Conservation (phyloP, 1,284 basidiomycete genomes). For the Inonotus obliquus region DNA sequence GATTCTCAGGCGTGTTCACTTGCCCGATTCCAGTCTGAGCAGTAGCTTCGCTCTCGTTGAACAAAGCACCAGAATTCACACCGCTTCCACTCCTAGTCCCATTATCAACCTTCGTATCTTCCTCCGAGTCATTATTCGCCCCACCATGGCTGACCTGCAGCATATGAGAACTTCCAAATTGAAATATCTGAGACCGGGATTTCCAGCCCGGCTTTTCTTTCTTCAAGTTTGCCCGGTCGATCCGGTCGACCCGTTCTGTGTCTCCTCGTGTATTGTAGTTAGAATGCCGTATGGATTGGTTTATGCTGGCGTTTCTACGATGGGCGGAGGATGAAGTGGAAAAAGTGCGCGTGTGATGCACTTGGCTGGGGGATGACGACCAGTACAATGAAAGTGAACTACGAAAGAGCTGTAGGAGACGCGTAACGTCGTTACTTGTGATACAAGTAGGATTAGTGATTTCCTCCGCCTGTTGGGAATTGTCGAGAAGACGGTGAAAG, state of each 20-base stretch:
- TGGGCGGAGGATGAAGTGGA: neutral
- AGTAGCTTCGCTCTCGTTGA: neutral
- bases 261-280: too few species aligned
- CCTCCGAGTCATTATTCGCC: neutral
- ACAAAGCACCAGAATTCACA: neutral
- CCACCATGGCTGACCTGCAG: neutral
- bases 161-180: neutral
- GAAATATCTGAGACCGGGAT: neutral
- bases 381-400: slow-evolving; percentile 68
- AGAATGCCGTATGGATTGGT: too few species aligned
- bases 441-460: slow-evolving; percentile 35
- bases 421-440: slow-evolving; percentile 67
- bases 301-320: neutral
- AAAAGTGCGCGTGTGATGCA: slow-evolving; percentile 38
- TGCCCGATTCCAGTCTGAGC: neutral
- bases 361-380: slow-evolving; percentile 33
- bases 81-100: neutral
- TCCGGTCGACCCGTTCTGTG: too few species aligned
- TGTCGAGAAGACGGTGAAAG: neutral
- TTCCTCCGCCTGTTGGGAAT: neutral
- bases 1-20: slow-evolving; percentile 20
- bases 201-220: neutral
- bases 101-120: slow-evolving; percentile 13
- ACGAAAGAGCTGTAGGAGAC: slow-evolving; percentile 83
- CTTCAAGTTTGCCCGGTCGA: neutral